Percentiles rank a stretch among this genome's conserved stretches.
phyloP scores from a whole-genome alignment of 2,329 filamentous ascomycete species.

The Helotiales sp. region DNA sequence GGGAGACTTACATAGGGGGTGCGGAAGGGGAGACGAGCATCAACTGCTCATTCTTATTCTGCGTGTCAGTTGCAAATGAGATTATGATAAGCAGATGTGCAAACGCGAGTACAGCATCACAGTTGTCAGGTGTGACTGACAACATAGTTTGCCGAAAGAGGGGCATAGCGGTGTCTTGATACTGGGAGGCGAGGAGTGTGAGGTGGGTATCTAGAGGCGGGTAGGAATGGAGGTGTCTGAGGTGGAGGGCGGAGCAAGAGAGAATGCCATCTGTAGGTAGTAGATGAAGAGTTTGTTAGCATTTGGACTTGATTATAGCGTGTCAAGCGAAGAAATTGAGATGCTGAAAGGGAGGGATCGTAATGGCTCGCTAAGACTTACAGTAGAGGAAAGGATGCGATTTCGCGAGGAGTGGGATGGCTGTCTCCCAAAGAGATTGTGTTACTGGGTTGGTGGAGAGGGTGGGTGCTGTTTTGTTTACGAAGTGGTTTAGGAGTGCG shows the following conservation, averaged over 20 bases:
- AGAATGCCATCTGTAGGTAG: constrained; percentile 19
- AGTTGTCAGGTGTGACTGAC: constrained; percentile 18
- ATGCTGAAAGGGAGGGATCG: neutral
- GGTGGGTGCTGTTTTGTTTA: constrained; percentile 44
- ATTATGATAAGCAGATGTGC: constrained; percentile 30
- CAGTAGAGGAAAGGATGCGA: constrained; percentile 30
- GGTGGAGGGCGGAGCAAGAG: constrained; percentile 43
- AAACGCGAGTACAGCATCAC: constrained; percentile 30
- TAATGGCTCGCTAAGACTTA: neutral
- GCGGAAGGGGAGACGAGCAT: constrained; percentile 29
- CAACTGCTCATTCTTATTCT: constrained; percentile 10
- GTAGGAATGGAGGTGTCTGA: constrained; percentile 13
- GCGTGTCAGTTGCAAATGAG: constrained; percentile 21
- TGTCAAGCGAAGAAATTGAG: neutral
- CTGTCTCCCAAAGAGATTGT: constrained; percentile 18
- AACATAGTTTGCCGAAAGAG: constrained; percentile 22
- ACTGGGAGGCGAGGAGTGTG: constrained; percentile 14
- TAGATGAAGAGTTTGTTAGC: neutral
- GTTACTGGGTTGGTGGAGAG: constrained; percentile 25
- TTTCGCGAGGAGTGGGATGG: constrained; percentile 38
- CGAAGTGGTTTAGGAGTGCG: constrained; percentile 23
- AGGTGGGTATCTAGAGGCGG: neutral
- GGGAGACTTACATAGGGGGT: constrained; percentile 11
- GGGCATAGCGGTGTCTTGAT: constrained; percentile 28
- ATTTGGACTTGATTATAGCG: neutral